These are phyloP conservation scores for Arthrocladium fulminans DNA, from an alignment of 2,329 filamentous ascomycete genomes.

Conservation along the genomic window DNA sequence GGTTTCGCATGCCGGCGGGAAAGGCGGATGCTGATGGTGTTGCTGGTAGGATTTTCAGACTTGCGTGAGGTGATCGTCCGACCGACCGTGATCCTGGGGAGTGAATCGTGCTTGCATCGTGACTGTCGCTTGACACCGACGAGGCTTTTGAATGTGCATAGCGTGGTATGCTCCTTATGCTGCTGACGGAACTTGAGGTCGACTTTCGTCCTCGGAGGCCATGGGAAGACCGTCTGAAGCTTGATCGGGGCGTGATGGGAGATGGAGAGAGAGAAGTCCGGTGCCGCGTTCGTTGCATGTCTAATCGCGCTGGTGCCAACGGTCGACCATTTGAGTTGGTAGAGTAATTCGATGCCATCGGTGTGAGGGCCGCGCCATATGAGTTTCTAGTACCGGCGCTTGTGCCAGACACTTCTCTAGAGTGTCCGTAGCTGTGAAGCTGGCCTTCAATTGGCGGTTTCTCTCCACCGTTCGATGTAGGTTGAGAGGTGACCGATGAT, in stretches of 20 bases:
- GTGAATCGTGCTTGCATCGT: conserved; percentile 51
- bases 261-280: conserved; percentile 77
- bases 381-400: conserved; percentile 13
- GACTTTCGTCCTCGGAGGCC: conserved; percentile 88
- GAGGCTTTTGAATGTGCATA: conserved; percentile 91
- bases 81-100: conserved; percentile 59
- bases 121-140: conserved; percentile 75
- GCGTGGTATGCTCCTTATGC: conserved; percentile 82
- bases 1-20: conserved; percentile 75
- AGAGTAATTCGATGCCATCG: conserved; percentile 10
- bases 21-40: conserved; percentile 71
- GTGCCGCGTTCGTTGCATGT: conserved; percentile 24
- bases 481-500: neutral
- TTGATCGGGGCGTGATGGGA: conserved; percentile 78
- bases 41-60: conserved; percentile 88
- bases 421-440: neutral
- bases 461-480: neutral
- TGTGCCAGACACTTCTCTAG: conserved; percentile 15
- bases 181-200: conserved; percentile 89
- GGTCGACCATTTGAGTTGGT: conserved; percentile 11
- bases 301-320: conserved; percentile 17
- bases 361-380: conserved; percentile 18
- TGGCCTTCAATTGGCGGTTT: neutral
- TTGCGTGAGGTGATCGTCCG: conserved; percentile 72
- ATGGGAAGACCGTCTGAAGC: conserved; percentile 70